Evolutionary conservation across 1,284 basidiomycete species (phyloP).

Genomic region (Butyriboletus appendiculatus): DNA sequence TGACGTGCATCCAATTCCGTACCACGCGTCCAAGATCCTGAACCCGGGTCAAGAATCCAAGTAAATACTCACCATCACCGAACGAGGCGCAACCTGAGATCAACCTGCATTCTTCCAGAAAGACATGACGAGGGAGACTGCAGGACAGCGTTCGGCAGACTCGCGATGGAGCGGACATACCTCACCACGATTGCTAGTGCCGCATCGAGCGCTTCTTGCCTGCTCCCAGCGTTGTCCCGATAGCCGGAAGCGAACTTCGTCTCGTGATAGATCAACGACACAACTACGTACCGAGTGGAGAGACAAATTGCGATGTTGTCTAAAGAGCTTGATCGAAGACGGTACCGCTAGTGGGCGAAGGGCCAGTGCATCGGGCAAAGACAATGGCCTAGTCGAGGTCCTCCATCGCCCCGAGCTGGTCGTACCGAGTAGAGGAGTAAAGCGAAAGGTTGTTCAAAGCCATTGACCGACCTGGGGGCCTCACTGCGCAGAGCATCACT

Average conservation of each 20-base stretch:
- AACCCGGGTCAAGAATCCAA: not conserved
- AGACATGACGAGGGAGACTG: not conserved
- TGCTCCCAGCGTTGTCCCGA: slow-evolving; percentile 4
- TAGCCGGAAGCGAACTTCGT: not conserved
- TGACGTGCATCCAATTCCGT: slow-evolving; percentile 10
- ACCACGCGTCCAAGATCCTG: not conserved
- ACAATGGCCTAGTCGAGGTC: no score
- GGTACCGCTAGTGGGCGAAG: no score
- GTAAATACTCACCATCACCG: not conserved
- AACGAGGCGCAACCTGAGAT: not conserved
- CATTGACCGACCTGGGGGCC: no score
- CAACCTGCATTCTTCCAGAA: not conserved
- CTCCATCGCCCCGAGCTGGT: no score
- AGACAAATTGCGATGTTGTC: no score
- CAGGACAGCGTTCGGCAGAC: not conserved
- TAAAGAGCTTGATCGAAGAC: no score
- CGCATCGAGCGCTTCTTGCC: slow-evolving; percentile 2
- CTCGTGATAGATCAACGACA: not conserved
- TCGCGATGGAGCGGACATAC: slow-evolving; percentile 10
- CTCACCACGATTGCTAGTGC: slow-evolving; percentile 1
- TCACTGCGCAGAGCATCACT: no score
- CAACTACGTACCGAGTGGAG: no score
- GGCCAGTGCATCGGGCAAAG: no score
- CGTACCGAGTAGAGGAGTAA: no score
- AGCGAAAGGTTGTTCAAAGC: no score